Evolutionary conservation across 169 alveolate species (phyloP).

Genomic region (Plasmodium gonderi): DNA sequence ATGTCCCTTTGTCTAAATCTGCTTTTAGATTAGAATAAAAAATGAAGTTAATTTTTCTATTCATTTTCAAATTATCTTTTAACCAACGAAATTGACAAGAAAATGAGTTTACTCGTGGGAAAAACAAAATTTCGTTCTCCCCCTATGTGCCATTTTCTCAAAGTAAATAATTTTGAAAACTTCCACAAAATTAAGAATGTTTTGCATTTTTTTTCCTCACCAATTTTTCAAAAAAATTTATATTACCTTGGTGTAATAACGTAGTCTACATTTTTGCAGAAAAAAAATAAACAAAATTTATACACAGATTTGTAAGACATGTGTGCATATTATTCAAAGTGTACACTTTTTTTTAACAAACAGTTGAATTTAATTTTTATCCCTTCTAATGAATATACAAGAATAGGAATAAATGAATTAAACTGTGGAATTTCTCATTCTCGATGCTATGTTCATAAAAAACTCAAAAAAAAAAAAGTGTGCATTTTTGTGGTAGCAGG

Average conservation of each 20-base stretch:
- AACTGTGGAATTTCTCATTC: background rate
- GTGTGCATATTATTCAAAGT: background rate
- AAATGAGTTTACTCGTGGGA: background rate
- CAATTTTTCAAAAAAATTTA: background rate
- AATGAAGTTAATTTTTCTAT: background rate
- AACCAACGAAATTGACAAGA: background rate
- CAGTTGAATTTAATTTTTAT: background rate
- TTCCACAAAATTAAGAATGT: background rate
- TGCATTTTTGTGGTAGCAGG: no score
- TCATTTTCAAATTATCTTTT: background rate
- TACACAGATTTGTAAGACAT: background rate
- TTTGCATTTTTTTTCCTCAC: background rate
- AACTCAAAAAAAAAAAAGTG: background rate
- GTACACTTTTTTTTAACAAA: background rate
- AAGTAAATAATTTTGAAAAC: background rate
- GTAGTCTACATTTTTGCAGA: background rate
- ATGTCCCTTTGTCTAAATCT: background rate
- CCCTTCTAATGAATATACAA: background rate
- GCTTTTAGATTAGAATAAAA: background rate
- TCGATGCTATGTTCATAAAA: background rate
- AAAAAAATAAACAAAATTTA: background rate
- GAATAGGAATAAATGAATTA: background rate
- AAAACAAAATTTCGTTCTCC: background rate
- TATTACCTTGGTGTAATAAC: background rate
- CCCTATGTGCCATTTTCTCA: background rate